Evolutionary conservation across 2,329 filamentous ascomycete species (phyloP), one percentile per base, ranked within the genome.

Genomic region (Hypoxylon sp.): DNA sequence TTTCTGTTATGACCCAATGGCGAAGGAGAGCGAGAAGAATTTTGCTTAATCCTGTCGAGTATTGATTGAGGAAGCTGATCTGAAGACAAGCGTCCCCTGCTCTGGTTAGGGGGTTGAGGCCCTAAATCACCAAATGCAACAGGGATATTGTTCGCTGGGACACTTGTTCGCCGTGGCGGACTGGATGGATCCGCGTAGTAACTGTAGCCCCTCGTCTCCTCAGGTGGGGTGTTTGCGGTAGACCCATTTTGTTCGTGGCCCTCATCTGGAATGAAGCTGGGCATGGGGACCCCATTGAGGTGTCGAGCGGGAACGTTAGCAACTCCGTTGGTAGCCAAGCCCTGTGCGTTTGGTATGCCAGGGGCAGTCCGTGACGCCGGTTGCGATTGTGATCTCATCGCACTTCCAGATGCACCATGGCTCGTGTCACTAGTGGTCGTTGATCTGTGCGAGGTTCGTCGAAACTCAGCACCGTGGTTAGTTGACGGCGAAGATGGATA

Each of bases 341-440:
- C 74, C 60, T 74, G 79, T 69, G 64, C 62, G 66, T 62, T 75
- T 66, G 73, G 82, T 33, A 73, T 79, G 69, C 51, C 78, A 73
- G 71, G 67, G 72, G 81, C 77, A 2, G 81, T 75, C 33, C 87
- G 82, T 35, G 87, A 85, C 2, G 89, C 88, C 25, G 89, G 89
- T 75, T 91, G 89, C n/a, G 89, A 91, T 75, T 91, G 89, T 27
- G 89, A 91, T 70, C 89, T 84, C 68, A 89, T 77, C n/a, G 87
- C 82, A 72, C 88, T 87, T 61, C 82, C 86, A 27, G 87, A 82
- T 57, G 83, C 79, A 40, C 82, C 79, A 17, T 80, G 75, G 8
- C 82, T 83, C 13, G 83, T 77, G 37, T 90, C 88, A 25, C 83
- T 85, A 14, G 83, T 80, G 25, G 82, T 79, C 8, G 82, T 81